Percentiles rank a stretch among this genome's conserved stretches.
Evolutionary conservation across 768 basidiomycete species (phyloP).

Genomic region (Mycena venus): DNA sequence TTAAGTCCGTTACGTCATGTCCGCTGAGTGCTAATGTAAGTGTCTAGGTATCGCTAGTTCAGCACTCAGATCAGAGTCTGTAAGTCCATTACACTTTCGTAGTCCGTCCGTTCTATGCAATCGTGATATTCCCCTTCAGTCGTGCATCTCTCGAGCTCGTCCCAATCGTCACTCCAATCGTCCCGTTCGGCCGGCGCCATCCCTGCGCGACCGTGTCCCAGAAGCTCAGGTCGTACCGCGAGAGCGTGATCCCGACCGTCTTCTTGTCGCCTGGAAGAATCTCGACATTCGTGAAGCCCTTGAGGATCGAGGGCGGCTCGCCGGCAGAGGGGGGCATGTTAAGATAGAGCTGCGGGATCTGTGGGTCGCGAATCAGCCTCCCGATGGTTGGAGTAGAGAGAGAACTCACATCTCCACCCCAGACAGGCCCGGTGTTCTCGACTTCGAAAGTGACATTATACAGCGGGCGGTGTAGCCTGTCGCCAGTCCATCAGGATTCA

Average conservation of each 20-base stretch:
- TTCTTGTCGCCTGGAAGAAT: conserved; percentile 61
- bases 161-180: conserved; percentile 73
- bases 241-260: conserved; percentile 67
- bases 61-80: not conserved
- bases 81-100: not conserved
- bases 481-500: too few species aligned
- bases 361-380: conserved; percentile 1
- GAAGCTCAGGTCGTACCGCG: conserved; percentile 78
- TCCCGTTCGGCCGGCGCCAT: conserved; percentile 79
- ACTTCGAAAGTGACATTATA: conserved; percentile 75
- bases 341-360: conserved; percentile 85
- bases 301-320: conserved; percentile 80
- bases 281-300: conserved; percentile 75
- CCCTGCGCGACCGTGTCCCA: conserved; percentile 84
- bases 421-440: conserved; percentile 70
- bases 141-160: conserved; percentile 76
- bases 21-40: not conserved
- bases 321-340: conserved; percentile 72
- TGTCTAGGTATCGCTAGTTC: not conserved
- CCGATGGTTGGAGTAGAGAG: not conserved
- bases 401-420: conserved; percentile 75
- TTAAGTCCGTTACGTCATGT: too few species aligned
- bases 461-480: conserved; percentile 77
- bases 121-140: conserved; percentile 57
- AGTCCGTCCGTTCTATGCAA: conserved; percentile 8